Conservation (phyloP, 2,329 filamentous ascomycete genomes). For the Aspergillus hiratsukae region DNA sequence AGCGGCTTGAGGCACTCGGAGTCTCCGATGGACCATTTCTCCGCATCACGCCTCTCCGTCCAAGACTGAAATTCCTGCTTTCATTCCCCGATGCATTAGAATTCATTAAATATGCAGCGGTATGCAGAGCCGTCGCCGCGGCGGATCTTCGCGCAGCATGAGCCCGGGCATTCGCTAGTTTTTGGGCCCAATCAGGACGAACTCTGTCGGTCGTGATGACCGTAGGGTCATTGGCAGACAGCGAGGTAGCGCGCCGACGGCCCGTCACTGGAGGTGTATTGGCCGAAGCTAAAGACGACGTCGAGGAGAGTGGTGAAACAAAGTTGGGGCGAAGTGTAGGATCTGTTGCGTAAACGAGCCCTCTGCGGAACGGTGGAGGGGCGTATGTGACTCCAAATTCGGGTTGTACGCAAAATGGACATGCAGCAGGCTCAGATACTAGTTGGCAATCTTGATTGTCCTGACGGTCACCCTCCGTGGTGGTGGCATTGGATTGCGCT, state of each 20-base stretch:
- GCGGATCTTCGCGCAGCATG: slow-evolving; percentile 83
- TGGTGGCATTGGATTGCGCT: slow-evolving; percentile 36
- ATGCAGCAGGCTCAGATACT: slow-evolving; percentile 85
- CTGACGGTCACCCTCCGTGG: slow-evolving; percentile 31
- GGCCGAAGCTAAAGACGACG: slow-evolving; percentile 68
- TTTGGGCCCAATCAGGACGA: slow-evolving; percentile 90
- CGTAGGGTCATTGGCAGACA: slow-evolving; percentile 77
- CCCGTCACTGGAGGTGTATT: slow-evolving; percentile 34
- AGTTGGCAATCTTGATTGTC: slow-evolving; percentile 54
- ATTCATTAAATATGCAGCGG: slow-evolving; percentile 86
- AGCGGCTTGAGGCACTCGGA: slow-evolving; percentile 31
- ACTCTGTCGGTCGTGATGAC: slow-evolving; percentile 92
- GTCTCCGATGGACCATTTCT: slow-evolving; percentile 33
- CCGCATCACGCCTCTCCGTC: slow-evolving; percentile 50
- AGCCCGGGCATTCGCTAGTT: slow-evolving; percentile 76
- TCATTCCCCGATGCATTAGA: slow-evolving; percentile 41
- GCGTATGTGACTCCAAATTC: slow-evolving; percentile 97
- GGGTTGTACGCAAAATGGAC: slow-evolving; percentile 90
- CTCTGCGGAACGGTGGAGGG: slow-evolving; percentile 80
- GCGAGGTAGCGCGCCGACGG: slow-evolving; percentile 59
- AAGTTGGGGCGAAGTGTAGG: slow-evolving; percentile 47
- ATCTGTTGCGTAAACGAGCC: slow-evolving; percentile 64
- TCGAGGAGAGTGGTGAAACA: slow-evolving; percentile 76
- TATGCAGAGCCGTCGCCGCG: slow-evolving; percentile 89
- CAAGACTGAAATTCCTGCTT: slow-evolving; percentile 51